Conservation (phyloP, 2,329 filamentous ascomycete species). For the Acrodontium crateriforme region DNA sequence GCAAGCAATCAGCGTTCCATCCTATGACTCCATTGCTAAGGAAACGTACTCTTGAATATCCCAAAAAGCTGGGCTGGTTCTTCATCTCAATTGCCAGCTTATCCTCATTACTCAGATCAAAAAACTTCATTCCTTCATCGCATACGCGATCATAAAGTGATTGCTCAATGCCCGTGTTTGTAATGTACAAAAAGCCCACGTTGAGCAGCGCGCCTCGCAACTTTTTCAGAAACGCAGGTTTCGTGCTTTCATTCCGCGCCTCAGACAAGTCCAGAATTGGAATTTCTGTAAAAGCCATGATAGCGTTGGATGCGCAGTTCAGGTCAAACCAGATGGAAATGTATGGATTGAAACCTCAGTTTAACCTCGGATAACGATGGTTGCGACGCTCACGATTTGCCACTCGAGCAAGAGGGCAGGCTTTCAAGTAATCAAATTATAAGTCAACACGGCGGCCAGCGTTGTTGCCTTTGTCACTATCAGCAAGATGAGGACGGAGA, state of each 20-base stretch:
- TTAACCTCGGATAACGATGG: neutral
- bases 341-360: neutral
- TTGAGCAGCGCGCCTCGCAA: constrained; percentile 66
- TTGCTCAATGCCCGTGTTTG: constrained; percentile 60
- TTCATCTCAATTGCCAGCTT: constrained; percentile 50
- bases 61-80: constrained; percentile 29
- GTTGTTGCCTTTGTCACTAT: constrained; percentile 8
- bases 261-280: constrained; percentile 64
- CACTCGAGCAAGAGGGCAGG: neutral
- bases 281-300: constrained; percentile 49
- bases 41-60: constrained; percentile 29
- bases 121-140: constrained; percentile 56
- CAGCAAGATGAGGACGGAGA: constrained; percentile 7
- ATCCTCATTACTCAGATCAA: constrained; percentile 60
- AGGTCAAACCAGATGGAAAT: neutral
- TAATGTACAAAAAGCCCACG: constrained; percentile 79
- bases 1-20: neutral
- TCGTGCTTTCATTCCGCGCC: constrained; percentile 49
- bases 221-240: constrained; percentile 55
- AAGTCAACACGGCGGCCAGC: constrained; percentile 6
- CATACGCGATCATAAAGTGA: constrained; percentile 53
- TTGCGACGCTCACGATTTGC: neutral
- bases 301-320: neutral
- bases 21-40: neutral
- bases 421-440: constrained; percentile 6